Conservation (phyloP, 768 basidiomycete genomes). For the Mycena albidolilacea region DNA sequence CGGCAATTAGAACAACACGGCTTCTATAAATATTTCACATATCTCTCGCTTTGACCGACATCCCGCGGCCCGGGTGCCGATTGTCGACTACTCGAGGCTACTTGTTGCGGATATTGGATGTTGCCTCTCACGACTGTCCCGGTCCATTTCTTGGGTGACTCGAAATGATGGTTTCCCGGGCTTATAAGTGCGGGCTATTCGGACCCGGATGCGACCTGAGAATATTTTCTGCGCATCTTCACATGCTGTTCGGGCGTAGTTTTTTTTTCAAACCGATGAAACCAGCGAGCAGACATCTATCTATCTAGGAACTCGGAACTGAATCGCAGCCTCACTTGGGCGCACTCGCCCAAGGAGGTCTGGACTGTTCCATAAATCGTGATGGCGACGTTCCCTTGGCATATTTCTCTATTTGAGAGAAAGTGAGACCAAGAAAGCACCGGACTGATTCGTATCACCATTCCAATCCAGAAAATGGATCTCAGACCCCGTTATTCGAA, state of each 20-base stretch:
- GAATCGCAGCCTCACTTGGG: background rate
- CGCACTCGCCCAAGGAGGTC: no score
- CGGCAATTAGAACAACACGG: background rate
- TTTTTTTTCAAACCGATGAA: conserved; percentile 15
- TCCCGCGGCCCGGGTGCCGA: background rate
- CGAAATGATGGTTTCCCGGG: background rate
- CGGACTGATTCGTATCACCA: no score
- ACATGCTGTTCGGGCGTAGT: conserved; percentile 27
- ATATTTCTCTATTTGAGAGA: no score
- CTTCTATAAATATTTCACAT: background rate
- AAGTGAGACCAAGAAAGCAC: no score
- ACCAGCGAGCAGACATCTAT: background rate
- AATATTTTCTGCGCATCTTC: conserved; percentile 12
- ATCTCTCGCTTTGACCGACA: conserved; percentile 18
- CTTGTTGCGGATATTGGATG: background rate
- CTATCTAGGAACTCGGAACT: background rate
- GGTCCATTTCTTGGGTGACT: background rate
- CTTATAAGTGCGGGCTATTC: conserved; percentile 1
- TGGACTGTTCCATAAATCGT: no score
- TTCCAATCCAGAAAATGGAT: no score
- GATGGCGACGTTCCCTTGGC: no score
- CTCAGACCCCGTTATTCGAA: no score
- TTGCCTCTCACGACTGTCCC: background rate
- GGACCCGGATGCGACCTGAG: background rate
- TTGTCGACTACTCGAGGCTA: background rate